Evolutionary conservation across 1,284 basidiomycete species (phyloP).

Genomic region (Rugosomyces carneus): DNA sequence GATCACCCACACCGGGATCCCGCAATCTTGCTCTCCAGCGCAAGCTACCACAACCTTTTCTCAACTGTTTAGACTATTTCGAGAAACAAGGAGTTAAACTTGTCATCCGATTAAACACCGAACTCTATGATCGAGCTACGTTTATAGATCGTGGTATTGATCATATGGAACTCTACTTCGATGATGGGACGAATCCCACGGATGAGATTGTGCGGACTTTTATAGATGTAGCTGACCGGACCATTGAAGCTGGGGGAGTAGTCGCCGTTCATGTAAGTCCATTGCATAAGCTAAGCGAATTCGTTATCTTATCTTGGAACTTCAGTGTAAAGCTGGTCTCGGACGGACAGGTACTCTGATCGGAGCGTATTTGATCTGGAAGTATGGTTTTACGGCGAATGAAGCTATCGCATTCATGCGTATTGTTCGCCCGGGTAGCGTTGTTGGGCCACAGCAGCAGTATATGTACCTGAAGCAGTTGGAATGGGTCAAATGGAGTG

Average conservation of each 20-base stretch:
- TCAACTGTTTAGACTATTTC: conserved; percentile 91
- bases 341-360: conserved; percentile 94
- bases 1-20: conserved; percentile 28
- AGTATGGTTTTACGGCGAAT: conserved; percentile 97
- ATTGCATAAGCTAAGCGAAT: conserved; percentile 5
- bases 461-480: conserved; percentile 96
- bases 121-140: conserved; percentile 83
- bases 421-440: conserved; percentile 91
- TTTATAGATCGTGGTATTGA: conserved; percentile 87
- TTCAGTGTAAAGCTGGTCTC: conserved; percentile 88
- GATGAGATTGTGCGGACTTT: conserved; percentile 92
- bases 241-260: conserved; percentile 73
- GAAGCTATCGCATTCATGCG: conserved; percentile 99
- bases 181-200: conserved; percentile 96
- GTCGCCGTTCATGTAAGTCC: conserved; percentile 81
- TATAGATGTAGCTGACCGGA: conserved; percentile 77
- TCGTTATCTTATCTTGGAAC: conserved; percentile 16
- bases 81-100: conserved; percentile 81
- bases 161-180: conserved; percentile 92
- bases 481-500: conserved; percentile 92
- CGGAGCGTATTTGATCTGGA: conserved; percentile 97
- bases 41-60: conserved; percentile 72
- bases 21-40: conserved; percentile 60
- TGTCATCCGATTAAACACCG: conserved; percentile 94
- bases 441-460: conserved; percentile 91